Conservation (phyloP, 495 filamentous ascomycete species). For the Oleoguttula mirabilis region DNA sequence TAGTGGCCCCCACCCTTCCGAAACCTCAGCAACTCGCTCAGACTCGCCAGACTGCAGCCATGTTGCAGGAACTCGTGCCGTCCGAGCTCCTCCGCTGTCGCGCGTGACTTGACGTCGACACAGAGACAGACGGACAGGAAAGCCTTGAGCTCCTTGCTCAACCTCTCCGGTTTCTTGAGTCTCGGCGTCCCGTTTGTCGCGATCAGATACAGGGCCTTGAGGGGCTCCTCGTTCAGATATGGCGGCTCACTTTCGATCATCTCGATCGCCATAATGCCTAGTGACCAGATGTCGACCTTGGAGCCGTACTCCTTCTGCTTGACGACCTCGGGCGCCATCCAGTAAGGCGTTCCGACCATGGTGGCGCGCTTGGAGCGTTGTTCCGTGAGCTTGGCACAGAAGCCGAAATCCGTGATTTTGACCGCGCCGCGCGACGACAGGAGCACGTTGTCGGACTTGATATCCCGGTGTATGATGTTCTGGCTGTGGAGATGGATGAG, state of each 20-base stretch:
- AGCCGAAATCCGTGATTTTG: conserved; percentile 98
- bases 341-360: conserved; percentile 98
- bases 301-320: conserved; percentile 98
- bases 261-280: conserved; percentile 99
- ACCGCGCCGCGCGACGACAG: conserved; percentile 88
- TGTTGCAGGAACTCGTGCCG: conserved; percentile 66
- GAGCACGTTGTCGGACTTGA: conserved; percentile 97
- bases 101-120: conserved; percentile 88
- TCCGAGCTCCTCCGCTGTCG: conserved; percentile 77
- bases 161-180: conserved; percentile 92
- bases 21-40: conserved; percentile 78
- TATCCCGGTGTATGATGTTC: conserved; percentile 97
- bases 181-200: conserved; percentile 94
- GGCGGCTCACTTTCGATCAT: conserved; percentile 99
- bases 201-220: conserved; percentile 94
- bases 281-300: conserved; percentile 98
- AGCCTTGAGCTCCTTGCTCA: conserved; percentile 90
- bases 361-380: conserved; percentile 93
- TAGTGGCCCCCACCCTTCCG: conserved; percentile 33
- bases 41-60: conserved; percentile 64
- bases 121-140: conserved; percentile 93
- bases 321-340: conserved; percentile 99
- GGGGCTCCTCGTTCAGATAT: conserved; percentile 92
- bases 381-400: conserved; percentile 97
- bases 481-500: conserved; percentile 86